Evolutionary conservation across 139 green algal species (phyloP), one percentile per base, ranked within the genome.

Genomic region (Zygnema cylindricum): DNA sequence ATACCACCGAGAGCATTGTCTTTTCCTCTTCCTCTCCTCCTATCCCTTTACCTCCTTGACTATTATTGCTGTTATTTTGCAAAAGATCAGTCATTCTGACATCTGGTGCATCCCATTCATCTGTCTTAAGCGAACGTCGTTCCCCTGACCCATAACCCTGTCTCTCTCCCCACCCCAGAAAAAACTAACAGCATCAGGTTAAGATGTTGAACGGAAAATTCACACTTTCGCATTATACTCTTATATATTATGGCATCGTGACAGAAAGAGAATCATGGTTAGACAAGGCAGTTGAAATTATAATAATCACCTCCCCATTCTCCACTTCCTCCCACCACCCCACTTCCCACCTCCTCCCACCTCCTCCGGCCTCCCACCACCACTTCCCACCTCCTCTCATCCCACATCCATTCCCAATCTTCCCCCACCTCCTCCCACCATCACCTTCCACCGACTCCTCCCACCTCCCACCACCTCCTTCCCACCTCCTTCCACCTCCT

Each of bases 1-100:
- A 95, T 55, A 98, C 85, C 49, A 97, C 95, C 0, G 89, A 63
- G 54, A 98, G 49, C 96, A 98, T 97, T 2, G 38, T 40, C n/a
- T 92, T 39, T 25, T 90, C 88, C 40, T 91, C 86, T 41, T 84
- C 86, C 81, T 89, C 78, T 35, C 1, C 36, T 85, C 21, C 32
- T 57, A 22, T 63, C 82, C 36, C 43, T 7, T 40, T 82, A 23
- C 69, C 84, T 54, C 84, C 43, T 40, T 40, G n/a, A 22, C 33
- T 1, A 43, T 69, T 22, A 3, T 1, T 73, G 38, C 54, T 82
- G 11, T 38, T 54, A 25, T 77, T 49, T 11, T 85, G 35, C 77
- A 85, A 54, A 7, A 79, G 16, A 16, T 79, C 71, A 16, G 71
- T 79, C 11, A 79, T 79, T 41, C 38, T 3, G 3, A 16, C 36